Conservation (phyloP, 495 filamentous ascomycete genomes). For the Tetracladium setigerum region DNA sequence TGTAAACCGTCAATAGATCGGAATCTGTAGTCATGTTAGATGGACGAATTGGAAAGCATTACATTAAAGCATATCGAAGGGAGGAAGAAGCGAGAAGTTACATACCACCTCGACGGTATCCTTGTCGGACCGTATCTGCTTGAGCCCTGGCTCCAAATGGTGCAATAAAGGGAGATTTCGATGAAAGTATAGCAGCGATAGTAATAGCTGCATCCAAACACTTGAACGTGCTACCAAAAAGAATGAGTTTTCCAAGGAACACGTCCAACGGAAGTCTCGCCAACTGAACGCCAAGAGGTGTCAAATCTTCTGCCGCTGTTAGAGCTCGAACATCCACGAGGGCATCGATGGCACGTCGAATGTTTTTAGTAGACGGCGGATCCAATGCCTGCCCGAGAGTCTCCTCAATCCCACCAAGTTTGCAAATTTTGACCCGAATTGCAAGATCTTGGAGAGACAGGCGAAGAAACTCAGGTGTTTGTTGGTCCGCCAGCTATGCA, state of each 20-base stretch:
- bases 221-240: constrained; percentile 75
- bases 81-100: background rate
- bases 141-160: constrained; percentile 75
- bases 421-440: constrained; percentile 95
- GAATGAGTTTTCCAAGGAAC: constrained; percentile 85
- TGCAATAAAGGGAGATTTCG: constrained; percentile 86
- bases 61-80: background rate
- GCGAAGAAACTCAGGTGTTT: constrained; percentile 91
- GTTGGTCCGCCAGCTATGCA: constrained; percentile 65
- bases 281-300: constrained; percentile 75
- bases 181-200: constrained; percentile 85
- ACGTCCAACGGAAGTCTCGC: constrained; percentile 87
- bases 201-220: constrained; percentile 87
- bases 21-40: constrained; percentile 52
- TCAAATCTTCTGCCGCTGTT: constrained; percentile 72
- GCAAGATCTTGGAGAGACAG: constrained; percentile 90
- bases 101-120: constrained; percentile 57
- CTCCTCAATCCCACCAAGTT: constrained; percentile 82
- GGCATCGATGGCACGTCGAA: constrained; percentile 83
- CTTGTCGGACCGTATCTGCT: constrained; percentile 65
- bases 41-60: background rate
- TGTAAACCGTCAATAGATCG: constrained; percentile 86
- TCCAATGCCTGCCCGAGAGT: constrained; percentile 86
- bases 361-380: constrained; percentile 82
- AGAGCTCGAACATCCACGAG: constrained; percentile 90